These are phyloP conservation scores for Sarocladium strictum DNA, from an alignment of 2,329 filamentous ascomycete species.

Conservation along the genomic window DNA sequence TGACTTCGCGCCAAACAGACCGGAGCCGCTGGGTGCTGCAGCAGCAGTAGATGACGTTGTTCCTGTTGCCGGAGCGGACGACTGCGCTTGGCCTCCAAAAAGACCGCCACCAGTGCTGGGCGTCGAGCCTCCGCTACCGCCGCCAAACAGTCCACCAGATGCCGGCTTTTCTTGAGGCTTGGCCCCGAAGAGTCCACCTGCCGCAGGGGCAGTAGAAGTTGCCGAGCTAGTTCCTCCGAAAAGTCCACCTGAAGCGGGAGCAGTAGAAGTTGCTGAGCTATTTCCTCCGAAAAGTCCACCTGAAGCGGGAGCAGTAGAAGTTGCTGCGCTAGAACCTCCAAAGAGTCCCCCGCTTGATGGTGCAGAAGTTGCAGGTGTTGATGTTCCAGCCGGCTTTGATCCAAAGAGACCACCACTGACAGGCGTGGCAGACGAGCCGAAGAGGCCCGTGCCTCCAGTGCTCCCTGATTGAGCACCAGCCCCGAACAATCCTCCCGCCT, in stretches of 20 bases:
- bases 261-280: constrained; percentile 24
- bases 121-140: not conserved
- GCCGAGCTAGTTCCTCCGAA: constrained; percentile 14
- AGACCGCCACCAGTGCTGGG: not conserved
- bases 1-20: not conserved
- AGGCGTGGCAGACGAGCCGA: constrained; percentile 20
- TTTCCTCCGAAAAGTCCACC: too few species aligned
- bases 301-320: not conserved
- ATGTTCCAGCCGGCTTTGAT: constrained; percentile 17
- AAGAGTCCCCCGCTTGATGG: constrained; percentile 15
- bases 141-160: constrained; percentile 15
- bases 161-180: constrained; percentile 10
- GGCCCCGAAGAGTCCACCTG: constrained; percentile 25
- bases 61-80: not conserved
- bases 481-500: constrained; percentile 22
- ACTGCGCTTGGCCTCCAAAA: constrained; percentile 6
- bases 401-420: constrained; percentile 17
- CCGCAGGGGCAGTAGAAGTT: constrained; percentile 4
- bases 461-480: constrained; percentile 14
- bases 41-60: not conserved
- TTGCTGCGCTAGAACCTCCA: constrained; percentile 11
- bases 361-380: constrained; percentile 27
- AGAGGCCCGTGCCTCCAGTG: constrained; percentile 20
- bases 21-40: not conserved
- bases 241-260: constrained; percentile 21